Base-by-base conservation (phyloP, 352 stramenopile species). In the Globisporangium recalcitrans region DNA sequence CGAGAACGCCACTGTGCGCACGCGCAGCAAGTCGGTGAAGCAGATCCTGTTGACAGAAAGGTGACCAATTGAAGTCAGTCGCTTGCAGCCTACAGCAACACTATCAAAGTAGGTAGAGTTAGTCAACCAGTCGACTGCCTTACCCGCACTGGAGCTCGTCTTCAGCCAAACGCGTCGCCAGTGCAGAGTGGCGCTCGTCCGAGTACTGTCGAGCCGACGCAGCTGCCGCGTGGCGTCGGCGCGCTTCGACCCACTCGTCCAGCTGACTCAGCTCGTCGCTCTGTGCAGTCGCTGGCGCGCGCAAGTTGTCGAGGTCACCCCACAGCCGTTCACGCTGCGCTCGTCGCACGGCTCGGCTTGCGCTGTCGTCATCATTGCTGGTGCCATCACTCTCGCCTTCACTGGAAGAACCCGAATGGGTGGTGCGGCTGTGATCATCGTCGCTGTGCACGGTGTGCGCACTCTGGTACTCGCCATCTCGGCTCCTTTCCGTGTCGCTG, bases 141-240 rank as follows among this genome's bases (percentile, higher is more conserved):
- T 57, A 85, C 76, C 76, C 68, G 68, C 80, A 90, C 34, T 85
- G 77, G n/a, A 90, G 57, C 16, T 85, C 74, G 67, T 90, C 80
- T 29, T 90, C 80, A 1, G 75, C 73, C 22, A 90, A 59, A 34
- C 80, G 67, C 22, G 64, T 77, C 16, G 78, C 80, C 14, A 90
- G 62, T 3, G 71, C 72, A 13, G 76, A 63, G 51, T 90, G 78
- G 16, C 77, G 77, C 10, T 73, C 71, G 21, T 81, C 65, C 52
- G 72, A 74, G 58, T 90, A 90, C 27, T 72, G 71, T 31, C 75
- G 69, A 13, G 61, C 62, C 3, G 74, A 80, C 49, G 72, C 60
- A 2, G 70, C 68, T 11, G 65, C 70, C 29, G 74, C 64, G 10
- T 62, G 62, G 47, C 58, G 69, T 48, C 57, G 64, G 52, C 74